Conservation (phyloP, 805 yeast species). For the Starmerella davenportii region DNA sequence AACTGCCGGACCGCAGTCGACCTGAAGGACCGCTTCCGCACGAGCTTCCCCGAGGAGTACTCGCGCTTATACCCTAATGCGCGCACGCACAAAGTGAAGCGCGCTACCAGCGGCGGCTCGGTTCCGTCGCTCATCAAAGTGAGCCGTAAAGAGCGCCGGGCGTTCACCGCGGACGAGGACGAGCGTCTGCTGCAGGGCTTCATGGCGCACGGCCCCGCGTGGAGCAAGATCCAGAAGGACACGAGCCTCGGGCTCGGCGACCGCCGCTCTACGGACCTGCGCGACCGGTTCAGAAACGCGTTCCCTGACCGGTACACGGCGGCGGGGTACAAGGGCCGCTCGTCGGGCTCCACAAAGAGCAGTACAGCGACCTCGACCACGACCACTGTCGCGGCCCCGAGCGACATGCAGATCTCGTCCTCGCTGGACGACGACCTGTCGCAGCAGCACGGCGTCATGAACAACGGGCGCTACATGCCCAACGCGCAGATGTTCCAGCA, state of each 20-base stretch:
- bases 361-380: constrained; percentile 1
- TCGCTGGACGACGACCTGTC: constrained; percentile 17
- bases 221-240: constrained; percentile 31
- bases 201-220: constrained; percentile 28
- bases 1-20: constrained; percentile 31
- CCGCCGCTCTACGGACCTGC: constrained; percentile 28
- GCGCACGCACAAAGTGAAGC: constrained; percentile 26
- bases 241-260: constrained; percentile 23
- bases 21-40: constrained; percentile 29
- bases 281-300: constrained; percentile 30
- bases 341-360: constrained; percentile 8
- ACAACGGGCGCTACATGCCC: constrained; percentile 14
- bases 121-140: constrained; percentile 24
- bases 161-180: constrained; percentile 28
- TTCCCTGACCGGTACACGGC: constrained; percentile 29
- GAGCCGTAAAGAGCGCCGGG: constrained; percentile 28
- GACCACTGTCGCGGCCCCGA: constrained; percentile 4
- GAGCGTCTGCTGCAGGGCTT: constrained; percentile 28
- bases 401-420: constrained; percentile 8
- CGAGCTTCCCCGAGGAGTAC: constrained; percentile 30
- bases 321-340: constrained; percentile 29
- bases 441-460: constrained; percentile 15
- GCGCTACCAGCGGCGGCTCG: constrained; percentile 10
- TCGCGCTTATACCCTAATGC: constrained; percentile 29
- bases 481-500: constrained; percentile 15